Evolutionary conservation across 306 rosid genomes (phyloP).

Genomic region (Alnus rubra): DNA sequence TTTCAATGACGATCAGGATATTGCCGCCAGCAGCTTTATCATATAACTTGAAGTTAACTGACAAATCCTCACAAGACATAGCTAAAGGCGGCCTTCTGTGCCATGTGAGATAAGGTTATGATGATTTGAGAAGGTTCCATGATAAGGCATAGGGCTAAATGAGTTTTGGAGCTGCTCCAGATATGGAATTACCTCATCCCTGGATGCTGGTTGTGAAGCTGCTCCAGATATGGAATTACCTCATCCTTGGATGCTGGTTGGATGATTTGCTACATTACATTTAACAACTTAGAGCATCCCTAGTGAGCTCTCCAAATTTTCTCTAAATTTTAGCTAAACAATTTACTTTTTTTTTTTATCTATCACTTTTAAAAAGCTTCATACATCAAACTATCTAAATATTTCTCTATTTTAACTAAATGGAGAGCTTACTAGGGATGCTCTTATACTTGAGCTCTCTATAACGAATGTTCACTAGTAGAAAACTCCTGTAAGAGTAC

Average conservation of each 20-base stretch:
- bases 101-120: not conserved
- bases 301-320: too few relatives aligned
- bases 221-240: not conserved
- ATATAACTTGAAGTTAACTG: not conserved
- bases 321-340: too few relatives aligned
- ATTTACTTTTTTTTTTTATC: too few relatives aligned
- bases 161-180: not conserved
- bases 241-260: constrained; percentile 1
- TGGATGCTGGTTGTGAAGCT: not conserved
- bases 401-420: too few relatives aligned
- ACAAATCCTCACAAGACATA: not conserved
- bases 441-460: not conserved
- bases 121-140: not conserved
- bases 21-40: not conserved
- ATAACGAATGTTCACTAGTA: not conserved
- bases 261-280: not conserved
- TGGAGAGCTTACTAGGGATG: too few relatives aligned
- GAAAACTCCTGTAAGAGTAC: not conserved
- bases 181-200: not conserved
- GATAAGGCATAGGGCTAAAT: not conserved
- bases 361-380: too few relatives aligned
- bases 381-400: too few relatives aligned
- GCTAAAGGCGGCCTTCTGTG: not conserved
- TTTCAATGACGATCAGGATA: not conserved
- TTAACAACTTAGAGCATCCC: not conserved